Conservation (phyloP, 176 grass and related monocot genomes). For the Chrysopogon serrulatus region DNA sequence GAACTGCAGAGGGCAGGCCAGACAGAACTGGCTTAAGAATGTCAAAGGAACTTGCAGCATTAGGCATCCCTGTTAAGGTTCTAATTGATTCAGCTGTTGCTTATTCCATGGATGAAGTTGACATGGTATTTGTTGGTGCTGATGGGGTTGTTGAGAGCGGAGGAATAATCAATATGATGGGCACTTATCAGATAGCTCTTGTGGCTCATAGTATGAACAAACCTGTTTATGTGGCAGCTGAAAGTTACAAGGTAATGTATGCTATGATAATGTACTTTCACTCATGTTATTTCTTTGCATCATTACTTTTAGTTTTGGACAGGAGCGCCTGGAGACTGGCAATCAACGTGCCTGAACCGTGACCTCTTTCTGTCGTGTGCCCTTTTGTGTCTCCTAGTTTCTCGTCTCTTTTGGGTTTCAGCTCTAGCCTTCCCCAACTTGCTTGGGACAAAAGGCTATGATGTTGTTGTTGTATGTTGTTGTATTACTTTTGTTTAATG, state of each 20-base stretch:
- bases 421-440: too few species aligned
- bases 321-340: too few species aligned
- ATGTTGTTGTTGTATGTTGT: too few species aligned
- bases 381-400: too few species aligned
- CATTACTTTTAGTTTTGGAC: background rate
- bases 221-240: constrained; percentile 93
- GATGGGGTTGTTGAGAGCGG: constrained; percentile 98
- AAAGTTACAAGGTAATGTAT: constrained; percentile 90
- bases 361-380: too few species aligned
- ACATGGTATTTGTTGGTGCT: constrained; percentile 95
- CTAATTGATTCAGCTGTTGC: constrained; percentile 94
- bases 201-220: constrained; percentile 94
- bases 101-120: constrained; percentile 92
- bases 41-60: constrained; percentile 81
- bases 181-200: constrained; percentile 96
- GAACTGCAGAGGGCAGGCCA: constrained; percentile 82
- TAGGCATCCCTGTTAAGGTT: constrained; percentile 89
- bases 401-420: too few species aligned
- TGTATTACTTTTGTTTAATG: constrained; percentile 1
- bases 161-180: constrained; percentile 99
- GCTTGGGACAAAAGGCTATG: too few species aligned
- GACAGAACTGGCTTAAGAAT: constrained; percentile 84
- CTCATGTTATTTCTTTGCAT: background rate
- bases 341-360: too few species aligned
- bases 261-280: background rate